Base-by-base conservation (phyloP, 2,329 filamentous ascomycete genomes). In the Venturia pyrina region DNA sequence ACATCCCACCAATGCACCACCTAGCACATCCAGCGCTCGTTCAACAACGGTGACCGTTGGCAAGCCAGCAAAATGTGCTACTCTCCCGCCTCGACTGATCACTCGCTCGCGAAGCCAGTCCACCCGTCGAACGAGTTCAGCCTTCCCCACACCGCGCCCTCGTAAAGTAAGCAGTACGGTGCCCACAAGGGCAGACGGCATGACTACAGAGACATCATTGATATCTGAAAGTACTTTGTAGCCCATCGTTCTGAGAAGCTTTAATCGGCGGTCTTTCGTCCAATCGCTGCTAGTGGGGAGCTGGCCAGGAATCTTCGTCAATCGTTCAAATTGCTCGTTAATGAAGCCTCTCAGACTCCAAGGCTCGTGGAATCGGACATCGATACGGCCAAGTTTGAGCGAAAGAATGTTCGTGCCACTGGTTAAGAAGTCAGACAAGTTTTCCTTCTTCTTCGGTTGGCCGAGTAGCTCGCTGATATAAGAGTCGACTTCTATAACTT, bases 401-500 rank as follows among this genome's bases (percentile, higher is more conserved):
- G 91, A 96, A 5, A 99, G 79, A 1, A 99, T 88, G 0, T 91
- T 96, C 0, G 92, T 96, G 37, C 91, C 86, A 1, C 43, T 41
- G 1, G 89, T 89, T n/a, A 99, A 78, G 71, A 99, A 96, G 72
- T 96, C 91, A 43, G 87, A 85, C 46, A 99, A 79, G 68, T 96
- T 97, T 74, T 99, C 95, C 74, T 96, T 96, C 72, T 91, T 91
- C 77, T 99, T 99, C 0, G 95, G 95, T 68, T 96, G 88, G 3
- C 95, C 95, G 0, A 99, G 83, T 1, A 99, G 84, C 75, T 99
- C 95, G 43, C 88, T 95, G 57, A 98, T 93, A 73, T 99, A 99
- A 5, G 92, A 95, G 69, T 96, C 92, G 0, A 96, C 96, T 76
- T 99, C 95, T 67, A 99, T 96, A 66, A 99, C 95, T 74, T 98